A percentile compares a stretch with the other conserved stretches of the same genome.
phyloP scores from a whole-genome alignment of 306 rosid genomes.

The Parietaria judaica region DNA sequence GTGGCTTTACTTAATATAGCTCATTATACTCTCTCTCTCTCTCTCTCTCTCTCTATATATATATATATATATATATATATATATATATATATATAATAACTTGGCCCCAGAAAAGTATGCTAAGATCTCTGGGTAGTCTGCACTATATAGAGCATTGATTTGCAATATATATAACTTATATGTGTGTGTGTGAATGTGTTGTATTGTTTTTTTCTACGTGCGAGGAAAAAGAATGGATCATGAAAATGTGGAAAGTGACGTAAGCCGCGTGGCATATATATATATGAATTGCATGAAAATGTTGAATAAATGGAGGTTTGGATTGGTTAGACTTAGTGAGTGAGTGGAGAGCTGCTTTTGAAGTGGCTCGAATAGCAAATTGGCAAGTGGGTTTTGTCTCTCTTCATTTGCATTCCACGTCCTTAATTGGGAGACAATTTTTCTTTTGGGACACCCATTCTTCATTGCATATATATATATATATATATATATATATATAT shows the following conservation, averaged over 20 bases:
- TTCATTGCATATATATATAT: too few species aligned
- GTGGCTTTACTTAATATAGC: too few species aligned
- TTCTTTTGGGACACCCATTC: background rate
- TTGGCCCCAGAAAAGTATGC: background rate
- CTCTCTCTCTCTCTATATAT: background rate
- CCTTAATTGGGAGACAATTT: constrained; percentile 1
- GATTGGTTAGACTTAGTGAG: too few species aligned
- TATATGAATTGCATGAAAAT: background rate
- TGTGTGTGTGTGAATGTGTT: too few species aligned
- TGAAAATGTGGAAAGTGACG: constrained; percentile 13
- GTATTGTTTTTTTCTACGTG: too few species aligned
- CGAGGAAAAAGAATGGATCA: background rate
- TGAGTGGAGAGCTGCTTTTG: constrained; percentile 8
- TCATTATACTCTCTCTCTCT: background rate
- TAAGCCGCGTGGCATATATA: constrained; percentile 16
- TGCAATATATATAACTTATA: too few species aligned
- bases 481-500: too few species aligned
- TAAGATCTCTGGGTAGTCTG: too few species aligned
- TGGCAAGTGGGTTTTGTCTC: constrained; percentile 1
- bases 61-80: background rate
- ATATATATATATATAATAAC: background rate
- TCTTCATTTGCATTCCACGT: constrained; percentile 27
- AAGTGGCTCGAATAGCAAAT: constrained; percentile 8
- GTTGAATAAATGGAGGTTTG: background rate
- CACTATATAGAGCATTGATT: too few species aligned